Conservation (phyloP, 768 basidiomycete genomes). For the Rubroboletus pulcherrimus region DNA sequence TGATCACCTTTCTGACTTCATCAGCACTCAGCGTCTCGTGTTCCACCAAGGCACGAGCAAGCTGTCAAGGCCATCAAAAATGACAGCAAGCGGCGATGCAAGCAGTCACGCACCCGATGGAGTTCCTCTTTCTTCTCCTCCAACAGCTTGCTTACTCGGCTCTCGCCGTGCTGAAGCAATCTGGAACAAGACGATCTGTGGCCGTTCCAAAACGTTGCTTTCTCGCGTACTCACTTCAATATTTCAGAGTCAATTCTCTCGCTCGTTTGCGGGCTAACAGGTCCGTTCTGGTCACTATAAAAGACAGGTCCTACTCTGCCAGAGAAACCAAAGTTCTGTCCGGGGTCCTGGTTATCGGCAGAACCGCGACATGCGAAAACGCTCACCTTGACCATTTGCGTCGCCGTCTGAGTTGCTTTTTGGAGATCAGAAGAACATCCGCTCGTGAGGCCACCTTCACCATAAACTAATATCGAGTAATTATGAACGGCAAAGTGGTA, state of each 20-base stretch:
- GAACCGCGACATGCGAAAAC: neutral
- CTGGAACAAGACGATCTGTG: slow-evolving; percentile 24
- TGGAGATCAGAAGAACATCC: slow-evolving; percentile 88
- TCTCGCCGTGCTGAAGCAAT: slow-evolving; percentile 67
- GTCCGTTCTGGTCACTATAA: slow-evolving; percentile 67
- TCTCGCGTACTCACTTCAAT: slow-evolving; percentile 50
- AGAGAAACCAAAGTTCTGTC: slow-evolving; percentile 76
- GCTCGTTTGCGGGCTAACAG: slow-evolving; percentile 69
- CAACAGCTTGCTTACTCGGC: slow-evolving; percentile 60
- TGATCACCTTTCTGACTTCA: slow-evolving; percentile 83
- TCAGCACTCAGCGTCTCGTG: slow-evolving; percentile 88
- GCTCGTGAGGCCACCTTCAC: slow-evolving; percentile 82
- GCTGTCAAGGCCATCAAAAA: slow-evolving; percentile 38
- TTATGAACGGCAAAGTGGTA: slow-evolving; percentile 8
- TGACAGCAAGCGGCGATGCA: neutral
- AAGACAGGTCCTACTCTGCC: slow-evolving; percentile 77
- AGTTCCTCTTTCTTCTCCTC: slow-evolving; percentile 69
- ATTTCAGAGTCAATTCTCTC: slow-evolving; percentile 90
- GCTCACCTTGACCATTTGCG: slow-evolving; percentile 84
- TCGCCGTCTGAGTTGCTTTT: slow-evolving; percentile 75
- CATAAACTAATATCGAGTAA: slow-evolving; percentile 58
- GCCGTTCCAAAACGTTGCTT: too few species aligned
- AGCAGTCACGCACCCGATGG: slow-evolving; percentile 51
- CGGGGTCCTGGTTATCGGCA: neutral
- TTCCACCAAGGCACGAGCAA: slow-evolving; percentile 89